These are phyloP conservation scores for Tympanopsis confertula DNA, from an alignment of 2,329 filamentous ascomycete species.

Conservation along the genomic window DNA sequence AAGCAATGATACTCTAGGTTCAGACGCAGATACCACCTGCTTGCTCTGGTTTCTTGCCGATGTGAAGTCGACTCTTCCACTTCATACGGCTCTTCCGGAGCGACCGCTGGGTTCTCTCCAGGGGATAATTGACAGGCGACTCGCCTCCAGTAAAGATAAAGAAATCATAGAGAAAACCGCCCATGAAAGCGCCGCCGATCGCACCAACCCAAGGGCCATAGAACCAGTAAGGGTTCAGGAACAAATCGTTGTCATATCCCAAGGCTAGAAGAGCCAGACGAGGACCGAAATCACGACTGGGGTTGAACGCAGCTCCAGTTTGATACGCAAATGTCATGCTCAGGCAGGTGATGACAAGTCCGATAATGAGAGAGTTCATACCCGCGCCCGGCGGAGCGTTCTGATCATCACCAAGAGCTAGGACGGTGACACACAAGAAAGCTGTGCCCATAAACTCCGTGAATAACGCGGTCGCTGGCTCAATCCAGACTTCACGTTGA, in stretches of 20 bases:
- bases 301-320: conserved; percentile 34
- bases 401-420: conserved; percentile 31
- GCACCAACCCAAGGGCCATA: conserved; percentile 28
- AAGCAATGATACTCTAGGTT: no score
- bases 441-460: conserved; percentile 31
- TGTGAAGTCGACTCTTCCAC: conserved; percentile 8
- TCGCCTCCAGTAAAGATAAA: conserved; percentile 37
- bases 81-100: conserved; percentile 28
- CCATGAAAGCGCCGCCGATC: conserved; percentile 23
- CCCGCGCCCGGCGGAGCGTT: conserved; percentile 34
- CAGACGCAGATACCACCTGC: no score
- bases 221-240: conserved; percentile 30
- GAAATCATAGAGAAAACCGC: conserved; percentile 36
- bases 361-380: conserved; percentile 36
- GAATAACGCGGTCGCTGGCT: conserved; percentile 26
- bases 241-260: conserved; percentile 27
- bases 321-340: conserved; percentile 29
- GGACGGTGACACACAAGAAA: conserved; percentile 25
- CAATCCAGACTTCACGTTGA: conserved; percentile 24
- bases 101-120: conserved; percentile 24
- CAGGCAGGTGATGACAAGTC: conserved; percentile 23
- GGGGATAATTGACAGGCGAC: conserved; percentile 36
- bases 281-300: conserved; percentile 35
- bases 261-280: conserved; percentile 29
- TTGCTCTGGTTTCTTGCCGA: not conserved